These are phyloP conservation scores for Aspergillus ostianus DNA, from an alignment of 495 filamentous ascomycete genomes.

Conservation along the genomic window DNA sequence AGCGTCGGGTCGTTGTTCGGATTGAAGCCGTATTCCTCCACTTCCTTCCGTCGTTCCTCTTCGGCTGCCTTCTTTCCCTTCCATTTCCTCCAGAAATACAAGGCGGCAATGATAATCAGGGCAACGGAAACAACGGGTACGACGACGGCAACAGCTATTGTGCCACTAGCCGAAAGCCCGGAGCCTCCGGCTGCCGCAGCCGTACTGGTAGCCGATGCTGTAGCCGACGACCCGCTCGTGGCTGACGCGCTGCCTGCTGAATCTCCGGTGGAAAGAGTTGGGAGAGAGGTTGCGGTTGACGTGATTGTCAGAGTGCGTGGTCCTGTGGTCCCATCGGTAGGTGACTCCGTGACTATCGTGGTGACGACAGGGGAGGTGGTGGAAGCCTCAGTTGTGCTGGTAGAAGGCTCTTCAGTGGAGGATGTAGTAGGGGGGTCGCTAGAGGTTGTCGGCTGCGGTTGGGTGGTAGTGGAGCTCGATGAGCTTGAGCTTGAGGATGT, in stretches of 20 bases:
- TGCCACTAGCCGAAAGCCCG: constrained; percentile 57
- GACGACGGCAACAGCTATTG: constrained; percentile 89
- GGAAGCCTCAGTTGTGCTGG: constrained; percentile 29
- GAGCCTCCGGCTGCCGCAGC: constrained; percentile 34
- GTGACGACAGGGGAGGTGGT: constrained; percentile 21
- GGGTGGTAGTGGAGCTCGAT: constrained; percentile 22
- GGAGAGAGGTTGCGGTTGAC: constrained; percentile 28
- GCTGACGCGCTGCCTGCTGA: constrained; percentile 23
- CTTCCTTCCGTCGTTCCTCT: constrained; percentile 86
- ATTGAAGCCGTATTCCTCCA: constrained; percentile 95
- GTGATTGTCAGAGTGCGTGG: constrained; percentile 28
- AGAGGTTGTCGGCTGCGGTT: constrained; percentile 11
- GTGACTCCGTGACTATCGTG: constrained; percentile 18
- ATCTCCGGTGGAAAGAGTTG: constrained; percentile 15
- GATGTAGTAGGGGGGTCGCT: constrained; percentile 12
- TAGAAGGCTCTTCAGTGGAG: constrained; percentile 13
- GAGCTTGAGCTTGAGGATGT: constrained; percentile 23
- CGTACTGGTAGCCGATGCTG: constrained; percentile 23
- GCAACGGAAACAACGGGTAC: constrained; percentile 90
- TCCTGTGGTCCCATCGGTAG: constrained; percentile 18
- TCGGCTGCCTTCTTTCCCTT: constrained; percentile 82
- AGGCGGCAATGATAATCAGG: constrained; percentile 67
- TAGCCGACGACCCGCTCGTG: constrained; percentile 27
- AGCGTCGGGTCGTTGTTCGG: constrained; percentile 88
- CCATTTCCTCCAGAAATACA: constrained; percentile 84